Base-by-base conservation (phyloP, 139 green algal species). In the Picochlorum sp. region DNA sequence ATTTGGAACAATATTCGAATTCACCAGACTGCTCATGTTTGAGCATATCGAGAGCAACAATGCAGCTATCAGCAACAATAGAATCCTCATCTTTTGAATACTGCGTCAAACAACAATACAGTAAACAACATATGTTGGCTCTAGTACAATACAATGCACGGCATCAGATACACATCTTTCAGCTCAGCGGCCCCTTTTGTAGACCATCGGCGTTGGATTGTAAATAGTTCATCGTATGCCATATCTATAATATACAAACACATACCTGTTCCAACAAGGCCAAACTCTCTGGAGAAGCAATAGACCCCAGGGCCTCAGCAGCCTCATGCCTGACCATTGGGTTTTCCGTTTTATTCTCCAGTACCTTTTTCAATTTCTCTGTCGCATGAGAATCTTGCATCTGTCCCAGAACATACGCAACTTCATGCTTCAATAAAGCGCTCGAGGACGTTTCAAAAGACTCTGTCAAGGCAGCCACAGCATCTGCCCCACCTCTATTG, bases 241-340 rank as follows among this genome's bases (percentile, higher is more conserved):
- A 52, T 52, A 5, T 23, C 6, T 23, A 9, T 9, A n/a, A 18
- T 52, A 23, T 18, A 24, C 10, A 18, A 52, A 52, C 10, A 20
- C 47, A 20, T 21, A 52, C 47, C 47, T 82, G 18, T 57, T 82
- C 65, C 64, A 96, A 74, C 65, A 96, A 72, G 21, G 64, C 45
- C 3, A 91, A 37, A 41, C 75, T 85, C 23, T 64, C 56, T 18
- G 58, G 62, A 15, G 74, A 68, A 14, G 82, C 89, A 32, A 96
- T 90, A 46, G 85, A 72, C 1, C 89, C 93, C n/a, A 98, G 76
- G 2, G 92, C 92, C 66, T 98, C 94, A 5, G 94, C 94, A 26
- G 94, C 94, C 71, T 99, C 93, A 69, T 99, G 93, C 7, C 93
- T 79, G 59, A 99, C 93, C 93, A 99, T 99, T n/a, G 88, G 76